Evolutionary conservation across 495 filamentous ascomycete genomes (phyloP).

Genomic region (Glonium stellatum): DNA sequence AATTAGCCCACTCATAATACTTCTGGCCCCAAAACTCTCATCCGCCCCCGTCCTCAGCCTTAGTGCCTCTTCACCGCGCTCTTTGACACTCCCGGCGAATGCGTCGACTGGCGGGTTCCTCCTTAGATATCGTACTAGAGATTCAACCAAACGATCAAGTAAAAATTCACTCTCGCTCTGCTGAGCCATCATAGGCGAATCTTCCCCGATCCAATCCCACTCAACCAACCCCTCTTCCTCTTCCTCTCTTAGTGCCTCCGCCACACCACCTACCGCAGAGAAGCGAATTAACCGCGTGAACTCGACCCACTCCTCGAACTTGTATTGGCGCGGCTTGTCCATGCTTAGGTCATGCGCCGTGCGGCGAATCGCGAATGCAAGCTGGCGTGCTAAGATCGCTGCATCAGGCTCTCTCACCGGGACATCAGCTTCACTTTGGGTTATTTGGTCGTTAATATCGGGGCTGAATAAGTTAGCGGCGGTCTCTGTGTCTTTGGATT

Average conservation of each 20-base stretch:
- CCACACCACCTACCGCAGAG: slow-evolving; percentile 32
- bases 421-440: neutral
- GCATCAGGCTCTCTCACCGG: slow-evolving; percentile 21
- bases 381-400: slow-evolving; percentile 43
- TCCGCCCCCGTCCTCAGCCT: slow-evolving; percentile 11
- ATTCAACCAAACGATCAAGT: slow-evolving; percentile 53
- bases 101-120: slow-evolving; percentile 12
- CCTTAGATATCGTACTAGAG: slow-evolving; percentile 40
- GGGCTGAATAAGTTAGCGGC: slow-evolving; percentile 1
- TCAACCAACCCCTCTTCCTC: slow-evolving; percentile 52
- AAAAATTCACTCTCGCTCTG: slow-evolving; percentile 55
- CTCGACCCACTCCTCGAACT: slow-evolving; percentile 57
- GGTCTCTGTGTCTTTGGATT: neutral
- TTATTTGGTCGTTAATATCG: slow-evolving; percentile 1
- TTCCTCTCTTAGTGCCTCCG: slow-evolving; percentile 39
- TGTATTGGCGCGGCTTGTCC: slow-evolving; percentile 42
- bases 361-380: slow-evolving; percentile 48
- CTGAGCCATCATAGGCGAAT: slow-evolving; percentile 52
- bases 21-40: neutral
- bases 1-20: neutral
- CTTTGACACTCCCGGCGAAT: slow-evolving; percentile 9
- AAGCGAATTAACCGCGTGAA: slow-evolving; percentile 55
- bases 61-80: slow-evolving; percentile 12
- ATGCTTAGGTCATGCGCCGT: slow-evolving; percentile 42
- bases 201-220: slow-evolving; percentile 64